phyloP scores from a whole-genome alignment of 2,329 filamentous ascomycete species.

The Aaosphaeria arxii region DNA sequence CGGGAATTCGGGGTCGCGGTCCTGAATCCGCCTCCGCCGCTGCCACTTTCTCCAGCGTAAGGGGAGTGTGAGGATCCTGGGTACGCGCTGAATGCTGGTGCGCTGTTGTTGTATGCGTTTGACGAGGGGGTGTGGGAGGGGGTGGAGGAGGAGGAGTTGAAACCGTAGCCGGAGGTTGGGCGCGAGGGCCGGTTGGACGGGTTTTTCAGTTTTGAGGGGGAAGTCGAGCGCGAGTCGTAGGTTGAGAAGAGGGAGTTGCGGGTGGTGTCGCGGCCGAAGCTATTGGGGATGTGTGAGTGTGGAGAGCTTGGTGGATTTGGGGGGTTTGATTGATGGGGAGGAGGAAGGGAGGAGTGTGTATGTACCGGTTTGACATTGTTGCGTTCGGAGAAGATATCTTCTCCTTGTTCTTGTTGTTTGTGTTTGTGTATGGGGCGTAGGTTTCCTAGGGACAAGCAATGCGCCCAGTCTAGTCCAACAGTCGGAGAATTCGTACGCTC shows the following conservation, averaged over 20 bases:
- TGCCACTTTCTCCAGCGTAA: conserved; percentile 1
- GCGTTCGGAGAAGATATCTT: too few species aligned
- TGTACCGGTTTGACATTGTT: conserved; percentile 2
- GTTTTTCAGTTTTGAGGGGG: conserved; percentile 34
- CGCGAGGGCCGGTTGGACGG: conserved; percentile 11
- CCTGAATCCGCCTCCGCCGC: conserved; percentile 23
- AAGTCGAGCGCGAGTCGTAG: conserved; percentile 35
- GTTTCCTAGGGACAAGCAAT: too few species aligned
- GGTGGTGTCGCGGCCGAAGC: conserved; percentile 24
- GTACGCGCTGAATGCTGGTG: conserved; percentile 34
- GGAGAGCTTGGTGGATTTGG: too few species aligned
- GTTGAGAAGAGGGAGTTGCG: conserved; percentile 40
- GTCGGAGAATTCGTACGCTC: too few species aligned
- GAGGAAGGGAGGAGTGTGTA: background rate
- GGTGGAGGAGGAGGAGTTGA: conserved; percentile 8
- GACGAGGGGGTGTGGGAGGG: background rate
- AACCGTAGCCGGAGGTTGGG: conserved; percentile 15
- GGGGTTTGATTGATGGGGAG: background rate
- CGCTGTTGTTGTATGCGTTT: background rate
- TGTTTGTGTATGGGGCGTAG: too few species aligned
- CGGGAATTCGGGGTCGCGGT: conserved; percentile 53
- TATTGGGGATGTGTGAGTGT: too few species aligned
- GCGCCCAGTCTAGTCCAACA: too few species aligned
- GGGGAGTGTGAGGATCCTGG: conserved; percentile 12
- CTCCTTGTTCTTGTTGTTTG: too few species aligned